Percentiles rank a stretch among this genome's conserved stretches.
These are phyloP conservation scores for Leccinellum luteum DNA, from an alignment of 768 basidiomycete genomes.

Conservation along the genomic window DNA sequence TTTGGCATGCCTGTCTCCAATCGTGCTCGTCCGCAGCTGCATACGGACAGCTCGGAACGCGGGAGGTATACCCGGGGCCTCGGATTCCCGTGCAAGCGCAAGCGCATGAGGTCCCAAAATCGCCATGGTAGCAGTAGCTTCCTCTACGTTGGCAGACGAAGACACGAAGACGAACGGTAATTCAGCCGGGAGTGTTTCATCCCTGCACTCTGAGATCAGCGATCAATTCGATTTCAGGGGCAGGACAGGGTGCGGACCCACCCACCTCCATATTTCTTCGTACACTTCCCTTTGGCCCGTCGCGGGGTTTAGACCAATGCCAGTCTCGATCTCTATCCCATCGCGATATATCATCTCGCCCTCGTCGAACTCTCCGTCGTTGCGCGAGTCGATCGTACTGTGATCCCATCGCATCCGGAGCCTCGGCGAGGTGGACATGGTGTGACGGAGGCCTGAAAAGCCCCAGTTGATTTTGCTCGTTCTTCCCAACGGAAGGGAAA, in stretches of 20 bases:
- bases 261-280: constrained; percentile 25
- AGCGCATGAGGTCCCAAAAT: constrained; percentile 24
- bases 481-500: constrained; percentile 19
- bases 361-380: constrained; percentile 14
- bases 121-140: constrained; percentile 22
- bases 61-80: neutral
- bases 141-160: constrained; percentile 8
- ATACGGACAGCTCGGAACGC: constrained; percentile 20
- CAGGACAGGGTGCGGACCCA: neutral
- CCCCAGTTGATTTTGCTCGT: constrained; percentile 24
- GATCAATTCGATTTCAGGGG: neutral
- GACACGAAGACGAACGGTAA: constrained; percentile 23
- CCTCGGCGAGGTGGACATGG: constrained; percentile 15
- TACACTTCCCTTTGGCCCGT: constrained; percentile 18
- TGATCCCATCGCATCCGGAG: constrained; percentile 20
- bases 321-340: constrained; percentile 24
- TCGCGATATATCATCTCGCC: constrained; percentile 18
- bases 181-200: constrained; percentile 13
- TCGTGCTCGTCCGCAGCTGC: neutral
- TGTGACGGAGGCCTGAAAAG: constrained; percentile 22
- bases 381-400: constrained; percentile 19
- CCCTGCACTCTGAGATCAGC: constrained; percentile 8
- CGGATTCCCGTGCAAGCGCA: constrained; percentile 18
- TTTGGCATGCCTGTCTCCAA: neutral
- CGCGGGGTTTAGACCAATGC: constrained; percentile 21